Base-by-base conservation (phyloP, 2,329 filamentous ascomycete species). In the Dactylellina parvicollis region DNA sequence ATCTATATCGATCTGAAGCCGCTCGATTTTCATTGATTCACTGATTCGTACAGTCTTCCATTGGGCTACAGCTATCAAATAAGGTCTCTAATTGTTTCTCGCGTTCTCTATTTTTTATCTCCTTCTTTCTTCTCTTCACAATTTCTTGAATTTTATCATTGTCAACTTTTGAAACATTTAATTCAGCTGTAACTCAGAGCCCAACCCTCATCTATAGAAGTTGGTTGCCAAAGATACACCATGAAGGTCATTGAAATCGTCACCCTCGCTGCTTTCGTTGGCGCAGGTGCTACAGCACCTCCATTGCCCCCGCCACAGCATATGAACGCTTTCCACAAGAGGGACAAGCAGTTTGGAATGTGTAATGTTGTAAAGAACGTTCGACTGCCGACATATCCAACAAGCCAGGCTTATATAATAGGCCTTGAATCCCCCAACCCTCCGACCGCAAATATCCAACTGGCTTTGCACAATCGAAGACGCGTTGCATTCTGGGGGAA, bases 401-500 rank as follows among this genome's bases (percentile, higher is more conserved):
- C 38, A 7, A 46, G 14, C 54, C 32, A 59, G 14, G 20, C 7
- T 8, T 59, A 59, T 34, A 38, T 59, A 28, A 44, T 59, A 10
- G 54, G 40, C 12, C 20, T 59, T 10, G 54, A 59, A 32, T 24
- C 12, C 16, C 22, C 36, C 8, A 34, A 16, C 24, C 36, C 36
- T 32, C 38, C 34, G 8, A 10, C 38, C 4, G 4, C 36, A 4
- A 26, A 10, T n/a, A 28, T 59, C 3, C 16, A 44, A 9, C 36
- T 4, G 5, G 18, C 38, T 4, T 26, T 59, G 14, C 54, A 59
- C 40, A 34, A 20, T 14, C 18, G 54, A 20, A 10, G 54, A 20
- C 54, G 54, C n/a, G 36, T 24, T 20, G 54, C 54, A 4, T 46
- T 59, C 24, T 59, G 54, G 54, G 54, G 54, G 8, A 59, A 46